Base-by-base conservation (phyloP, 2,329 filamentous ascomycete species). In the Alternaria triticina region DNA sequence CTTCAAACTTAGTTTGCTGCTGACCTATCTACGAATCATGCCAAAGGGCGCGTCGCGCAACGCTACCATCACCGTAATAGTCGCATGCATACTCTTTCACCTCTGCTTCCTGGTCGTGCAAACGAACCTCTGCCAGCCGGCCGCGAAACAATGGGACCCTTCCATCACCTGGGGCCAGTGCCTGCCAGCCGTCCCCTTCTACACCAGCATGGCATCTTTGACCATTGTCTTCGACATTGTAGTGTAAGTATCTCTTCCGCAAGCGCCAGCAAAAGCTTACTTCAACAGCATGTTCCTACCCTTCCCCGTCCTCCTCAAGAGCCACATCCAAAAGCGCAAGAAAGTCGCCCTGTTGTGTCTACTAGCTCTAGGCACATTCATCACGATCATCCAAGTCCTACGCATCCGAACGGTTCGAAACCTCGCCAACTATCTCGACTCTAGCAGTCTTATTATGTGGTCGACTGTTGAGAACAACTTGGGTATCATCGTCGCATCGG, bases 21-120 rank as follows among this genome's bases (percentile, higher is more conserved):
- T 69, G 28, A 57, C 67, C 2, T 69, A 69, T 20, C 57, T 69
- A 12, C 64, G 67, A 1, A 67, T 69, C n/a, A 65, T 69, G 62
- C 64, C 67, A 6, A 63, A 67, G 27, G 67, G 67, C 27, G 9
- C 44, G 13, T 62, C 67, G 30, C 64, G 67, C 9, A 65, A 17
- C 1, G 52, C 57, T 11, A 69, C 62, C 5, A 61, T 67, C 23
- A 25, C 45, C 2, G 51, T 67, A 1, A 67, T 69, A 27, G 51
- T 69, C 10, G 44, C 62, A 10, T 69, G 67, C 33, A 51, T 52
- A 23, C 33, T 61, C 23, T 69, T 69, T 13, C 67, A 69, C 15
- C 15, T 69, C 8, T 33, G 52, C n/a, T 69, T 69, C 17, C 59
- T 69, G 6, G 27, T 60, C 5, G 54, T 65, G 6, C 67, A 69